Evolutionary conservation across 164 flowering plant species (phyloP).

Genomic region (Vitis amurensis): DNA sequence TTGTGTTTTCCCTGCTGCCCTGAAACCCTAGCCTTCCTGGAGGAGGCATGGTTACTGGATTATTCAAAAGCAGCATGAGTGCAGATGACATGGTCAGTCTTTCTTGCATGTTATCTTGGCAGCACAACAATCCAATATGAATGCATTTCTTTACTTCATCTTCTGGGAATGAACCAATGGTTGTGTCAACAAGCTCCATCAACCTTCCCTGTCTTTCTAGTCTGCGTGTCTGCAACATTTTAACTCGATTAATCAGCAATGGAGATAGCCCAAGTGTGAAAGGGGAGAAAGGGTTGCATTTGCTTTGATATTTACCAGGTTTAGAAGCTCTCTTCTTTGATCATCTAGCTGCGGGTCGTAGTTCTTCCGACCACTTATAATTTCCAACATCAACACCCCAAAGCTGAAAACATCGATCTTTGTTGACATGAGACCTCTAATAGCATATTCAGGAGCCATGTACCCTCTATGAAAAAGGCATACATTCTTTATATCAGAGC

Average conservation of each 20-base stretch:
- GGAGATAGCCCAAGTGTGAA: not conserved
- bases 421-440: not conserved
- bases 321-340: not conserved
- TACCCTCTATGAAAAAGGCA: slow-evolving; percentile 1
- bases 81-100: slow-evolving; percentile 1
- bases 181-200: slow-evolving; percentile 9
- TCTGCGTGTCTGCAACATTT: slow-evolving; percentile 5
- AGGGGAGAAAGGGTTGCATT: not conserved
- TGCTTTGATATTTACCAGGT: slow-evolving; percentile 3
- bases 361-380: slow-evolving; percentile 14
- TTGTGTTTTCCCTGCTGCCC: not conserved
- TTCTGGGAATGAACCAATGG: slow-evolving; percentile 12
- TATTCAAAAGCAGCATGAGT: not conserved
- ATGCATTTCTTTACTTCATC: not conserved
- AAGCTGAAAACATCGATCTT: slow-evolving; percentile 14
- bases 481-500: not conserved
- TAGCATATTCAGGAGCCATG: slow-evolving; percentile 13
- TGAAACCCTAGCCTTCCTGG: slow-evolving; percentile 10
- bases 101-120: too few species aligned
- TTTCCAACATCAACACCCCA: slow-evolving; percentile 12
- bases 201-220: slow-evolving; percentile 4
- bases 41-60: not conserved
- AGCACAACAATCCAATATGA: too few species aligned
- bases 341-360: slow-evolving; percentile 7
- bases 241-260: not conserved